A percentile compares a stretch with the other conserved stretches of the same genome.
These are phyloP conservation scores for Vaccinium corymbosum DNA, from an alignment of 148 eudicot species.

Conservation along the genomic window DNA sequence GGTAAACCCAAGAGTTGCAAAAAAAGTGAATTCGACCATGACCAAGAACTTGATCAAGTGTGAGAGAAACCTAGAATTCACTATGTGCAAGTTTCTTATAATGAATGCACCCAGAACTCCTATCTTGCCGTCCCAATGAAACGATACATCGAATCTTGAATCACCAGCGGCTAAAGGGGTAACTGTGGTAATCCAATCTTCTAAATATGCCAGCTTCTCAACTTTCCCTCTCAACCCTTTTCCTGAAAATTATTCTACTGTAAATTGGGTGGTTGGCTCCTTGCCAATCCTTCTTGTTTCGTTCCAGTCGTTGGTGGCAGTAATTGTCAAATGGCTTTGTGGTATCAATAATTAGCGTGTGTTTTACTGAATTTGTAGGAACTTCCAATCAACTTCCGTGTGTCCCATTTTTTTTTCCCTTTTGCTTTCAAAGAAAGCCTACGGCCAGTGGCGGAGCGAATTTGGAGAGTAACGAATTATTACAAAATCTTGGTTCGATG, in stretches of 20 bases:
- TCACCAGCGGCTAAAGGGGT: slow-evolving; percentile 43
- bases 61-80: slow-evolving; percentile 62
- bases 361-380: too few relatives aligned
- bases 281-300: too few relatives aligned
- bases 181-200: slow-evolving; percentile 48
- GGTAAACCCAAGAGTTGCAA: slow-evolving; percentile 80
- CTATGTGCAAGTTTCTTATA: slow-evolving; percentile 53
- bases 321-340: too few relatives aligned
- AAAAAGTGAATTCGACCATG: slow-evolving; percentile 46
- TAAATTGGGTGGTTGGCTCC: too few relatives aligned
- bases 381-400: too few relatives aligned
- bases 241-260: background rate
- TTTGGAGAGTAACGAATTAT: too few relatives aligned
- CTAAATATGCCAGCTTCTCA: slow-evolving; percentile 40
- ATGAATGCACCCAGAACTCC: slow-evolving; percentile 73
- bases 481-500: too few relatives aligned
- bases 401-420: too few relatives aligned
- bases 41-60: slow-evolving; percentile 27
- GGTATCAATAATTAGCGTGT: too few relatives aligned
- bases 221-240: slow-evolving; percentile 25
- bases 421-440: too few relatives aligned
- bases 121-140: slow-evolving; percentile 54
- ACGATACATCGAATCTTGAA: slow-evolving; percentile 32
- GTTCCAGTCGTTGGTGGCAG: too few relatives aligned
- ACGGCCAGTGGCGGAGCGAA: too few relatives aligned